Conservation (phyloP, 164 flowering plant species). For the Macadamia tetraphylla region DNA sequence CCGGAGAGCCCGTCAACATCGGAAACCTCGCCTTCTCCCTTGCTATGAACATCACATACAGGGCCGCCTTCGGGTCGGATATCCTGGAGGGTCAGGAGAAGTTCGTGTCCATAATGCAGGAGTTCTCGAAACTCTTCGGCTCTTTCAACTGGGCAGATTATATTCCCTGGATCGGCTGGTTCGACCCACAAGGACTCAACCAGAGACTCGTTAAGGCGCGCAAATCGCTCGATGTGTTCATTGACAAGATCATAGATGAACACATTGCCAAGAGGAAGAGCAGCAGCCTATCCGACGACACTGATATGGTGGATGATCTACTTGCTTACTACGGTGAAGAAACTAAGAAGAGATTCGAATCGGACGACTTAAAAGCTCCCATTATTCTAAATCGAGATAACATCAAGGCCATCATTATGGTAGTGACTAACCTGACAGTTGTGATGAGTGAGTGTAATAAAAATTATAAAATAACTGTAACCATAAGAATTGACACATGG, state of each 20-base stretch:
- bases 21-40: slow-evolving; percentile 59
- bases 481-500: too few species aligned
- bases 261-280: slow-evolving; percentile 35
- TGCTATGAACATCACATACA: slow-evolving; percentile 48
- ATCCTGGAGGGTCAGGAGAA: slow-evolving; percentile 51
- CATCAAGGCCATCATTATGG: slow-evolving; percentile 90
- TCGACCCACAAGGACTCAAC: slow-evolving; percentile 54
- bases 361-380: slow-evolving; percentile 41
- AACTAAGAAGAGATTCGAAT: slow-evolving; percentile 12
- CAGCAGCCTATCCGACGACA: background rate
- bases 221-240: slow-evolving; percentile 46
- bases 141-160: slow-evolving; percentile 75
- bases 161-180: slow-evolving; percentile 49
- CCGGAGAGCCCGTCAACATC: slow-evolving; percentile 40
- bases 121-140: slow-evolving; percentile 73
- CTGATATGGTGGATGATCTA: slow-evolving; percentile 77
- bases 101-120: slow-evolving; percentile 61
- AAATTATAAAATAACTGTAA: too few species aligned
- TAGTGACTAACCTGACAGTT: slow-evolving; percentile 14
- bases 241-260: slow-evolving; percentile 62
- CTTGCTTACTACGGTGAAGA: slow-evolving; percentile 52
- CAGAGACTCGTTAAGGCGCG: slow-evolving; percentile 46
- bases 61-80: slow-evolving; percentile 72
- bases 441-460: too few species aligned
- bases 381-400: slow-evolving; percentile 55